Conservation (phyloP, 2,329 filamentous ascomycete species). For the Pseudocercospora crystallina region DNA sequence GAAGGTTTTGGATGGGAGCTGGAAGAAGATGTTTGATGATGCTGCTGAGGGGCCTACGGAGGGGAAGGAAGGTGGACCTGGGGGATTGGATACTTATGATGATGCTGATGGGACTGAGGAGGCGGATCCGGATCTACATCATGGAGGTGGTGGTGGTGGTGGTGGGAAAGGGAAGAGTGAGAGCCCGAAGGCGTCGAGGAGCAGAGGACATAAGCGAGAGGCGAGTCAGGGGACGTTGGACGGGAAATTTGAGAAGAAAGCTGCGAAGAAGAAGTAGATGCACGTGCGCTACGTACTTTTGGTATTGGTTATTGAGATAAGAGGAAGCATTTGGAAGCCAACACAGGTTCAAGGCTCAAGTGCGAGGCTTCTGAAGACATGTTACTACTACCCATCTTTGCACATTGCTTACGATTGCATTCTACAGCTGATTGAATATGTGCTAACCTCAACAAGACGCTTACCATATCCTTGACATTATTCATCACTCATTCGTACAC, state of each 20-base stretch:
- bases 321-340: no score
- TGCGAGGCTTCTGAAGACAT: no score
- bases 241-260: constrained; percentile 33
- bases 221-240: constrained; percentile 36
- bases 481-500: no score
- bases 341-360: no score
- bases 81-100: constrained; percentile 35
- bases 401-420: no score
- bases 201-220: constrained; percentile 35
- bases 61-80: constrained; percentile 41
- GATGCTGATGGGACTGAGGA: constrained; percentile 31
- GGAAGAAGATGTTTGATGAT: constrained; percentile 52
- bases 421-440: no score
- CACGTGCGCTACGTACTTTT: no score
- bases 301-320: no score
- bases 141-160: no score
- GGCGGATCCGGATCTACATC: constrained; percentile 15
- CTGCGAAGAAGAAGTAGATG: constrained; percentile 13
- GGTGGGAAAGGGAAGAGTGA: constrained; percentile 7
- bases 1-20: constrained; percentile 61
- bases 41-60: constrained; percentile 46
- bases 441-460: no score
- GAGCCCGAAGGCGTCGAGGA: constrained; percentile 12
- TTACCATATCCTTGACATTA: no score
- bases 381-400: no score